Conservation (phyloP, 2,329 filamentous ascomycete species). For the Mycosphaerelloides madeirae region DNA sequence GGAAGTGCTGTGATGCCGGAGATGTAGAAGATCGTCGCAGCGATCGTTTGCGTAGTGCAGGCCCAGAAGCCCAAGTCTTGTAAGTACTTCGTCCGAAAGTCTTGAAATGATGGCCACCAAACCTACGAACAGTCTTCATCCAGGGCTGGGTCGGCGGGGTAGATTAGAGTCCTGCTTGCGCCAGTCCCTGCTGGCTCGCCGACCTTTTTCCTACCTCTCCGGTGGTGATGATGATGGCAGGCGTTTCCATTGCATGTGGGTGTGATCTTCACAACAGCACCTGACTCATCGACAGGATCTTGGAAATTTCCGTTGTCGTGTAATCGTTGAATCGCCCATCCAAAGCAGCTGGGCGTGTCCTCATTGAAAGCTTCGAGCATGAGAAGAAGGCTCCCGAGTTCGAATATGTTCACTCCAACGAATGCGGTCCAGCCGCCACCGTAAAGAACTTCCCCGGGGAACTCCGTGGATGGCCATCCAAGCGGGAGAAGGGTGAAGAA, state of each 20-base stretch:
- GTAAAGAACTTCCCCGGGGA: constrained; percentile 48
- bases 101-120: not conserved
- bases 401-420: constrained; percentile 63
- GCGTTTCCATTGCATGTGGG: too few relatives aligned
- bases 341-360: constrained; percentile 60
- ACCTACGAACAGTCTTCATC: constrained; percentile 1
- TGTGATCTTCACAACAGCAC: too few relatives aligned
- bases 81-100: constrained; percentile 16
- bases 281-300: too few relatives aligned
- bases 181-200: too few relatives aligned
- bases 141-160: not conserved
- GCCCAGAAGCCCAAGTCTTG: constrained; percentile 28
- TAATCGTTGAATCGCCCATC: constrained; percentile 38
- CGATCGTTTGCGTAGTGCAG: constrained; percentile 19
- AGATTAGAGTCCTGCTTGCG: too few relatives aligned
- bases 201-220: too few relatives aligned
- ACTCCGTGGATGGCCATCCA: constrained; percentile 51
- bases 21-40: constrained; percentile 24
- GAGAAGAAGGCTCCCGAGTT: constrained; percentile 51
- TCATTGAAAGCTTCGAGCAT: constrained; percentile 65
- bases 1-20: constrained; percentile 24
- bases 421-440: constrained; percentile 60
- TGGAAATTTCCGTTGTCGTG: too few relatives aligned
- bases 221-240: too few relatives aligned
- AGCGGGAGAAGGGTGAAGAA: constrained; percentile 60